Percentiles rank a stretch among this genome's conserved stretches.
These are phyloP conservation scores for Aspergillus sp. DNA, from an alignment of 2,329 filamentous ascomycete genomes.

Conservation along the genomic window DNA sequence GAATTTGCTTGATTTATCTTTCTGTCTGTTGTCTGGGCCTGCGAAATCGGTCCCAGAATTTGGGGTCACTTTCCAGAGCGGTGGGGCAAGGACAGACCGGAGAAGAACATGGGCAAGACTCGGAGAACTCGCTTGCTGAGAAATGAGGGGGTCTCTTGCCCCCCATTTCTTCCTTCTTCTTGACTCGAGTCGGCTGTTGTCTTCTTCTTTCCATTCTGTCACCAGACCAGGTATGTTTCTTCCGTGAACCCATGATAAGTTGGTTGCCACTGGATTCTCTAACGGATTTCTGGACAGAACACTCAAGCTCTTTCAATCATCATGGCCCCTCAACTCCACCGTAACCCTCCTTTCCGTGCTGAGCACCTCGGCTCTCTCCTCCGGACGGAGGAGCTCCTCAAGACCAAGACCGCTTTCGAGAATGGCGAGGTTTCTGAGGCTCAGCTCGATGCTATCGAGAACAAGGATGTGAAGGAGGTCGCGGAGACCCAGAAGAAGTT, in stretches of 20 bases:
- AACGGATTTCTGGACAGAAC: background rate
- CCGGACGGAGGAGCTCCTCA: conserved; percentile 63
- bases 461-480: conserved; percentile 65
- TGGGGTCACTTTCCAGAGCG: background rate
- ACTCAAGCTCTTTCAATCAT: conserved; percentile 7
- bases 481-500: conserved; percentile 66
- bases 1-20: background rate
- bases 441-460: conserved; percentile 65
- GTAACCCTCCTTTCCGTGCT: conserved; percentile 65
- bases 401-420: conserved; percentile 59
- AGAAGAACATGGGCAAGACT: background rate
- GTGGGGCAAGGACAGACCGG: background rate
- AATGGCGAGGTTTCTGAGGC: conserved; percentile 56
- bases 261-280: background rate
- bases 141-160: background rate
- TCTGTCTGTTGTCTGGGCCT: background rate
- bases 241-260: background rate
- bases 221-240: background rate
- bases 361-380: conserved; percentile 74
- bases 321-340: conserved; percentile 39
- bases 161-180: background rate
- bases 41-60: conserved; percentile 2
- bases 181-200: background rate
- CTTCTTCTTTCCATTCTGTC: background rate
- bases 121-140: background rate